A percentile compares a stretch with the other conserved stretches of the same genome.
These are phyloP conservation scores for Mucor mucedo DNA, from an alignment of 371 early-diverging fungal genomes.

Conservation along the genomic window DNA sequence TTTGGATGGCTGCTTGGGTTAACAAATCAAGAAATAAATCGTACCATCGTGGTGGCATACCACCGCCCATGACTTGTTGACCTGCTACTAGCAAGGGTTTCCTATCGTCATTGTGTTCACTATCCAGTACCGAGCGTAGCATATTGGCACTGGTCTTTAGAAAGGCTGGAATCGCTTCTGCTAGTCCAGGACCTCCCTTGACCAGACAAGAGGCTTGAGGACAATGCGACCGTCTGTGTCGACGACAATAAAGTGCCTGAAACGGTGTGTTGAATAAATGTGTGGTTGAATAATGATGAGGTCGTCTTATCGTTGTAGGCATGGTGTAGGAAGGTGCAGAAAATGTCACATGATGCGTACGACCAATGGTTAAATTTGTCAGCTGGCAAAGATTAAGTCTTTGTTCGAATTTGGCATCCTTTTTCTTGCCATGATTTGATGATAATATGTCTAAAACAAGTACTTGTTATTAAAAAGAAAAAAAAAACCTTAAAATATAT, in stretches of 20 bases:
- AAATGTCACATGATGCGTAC: constrained; percentile 51
- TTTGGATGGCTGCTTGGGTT: constrained; percentile 66
- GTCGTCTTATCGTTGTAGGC: constrained; percentile 17
- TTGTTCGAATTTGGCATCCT: constrained; percentile 60
- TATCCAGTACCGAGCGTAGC: constrained; percentile 45
- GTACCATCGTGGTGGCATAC: constrained; percentile 65
- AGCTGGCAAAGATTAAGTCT: constrained; percentile 67
- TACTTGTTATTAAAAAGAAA: neutral
- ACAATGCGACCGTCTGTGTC: constrained; percentile 43
- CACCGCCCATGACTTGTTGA: constrained; percentile 61
- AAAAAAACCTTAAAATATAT: neutral
- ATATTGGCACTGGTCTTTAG: constrained; percentile 61
- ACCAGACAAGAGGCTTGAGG: constrained; percentile 32
- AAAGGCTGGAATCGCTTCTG: constrained; percentile 64
- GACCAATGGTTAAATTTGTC: constrained; percentile 65
- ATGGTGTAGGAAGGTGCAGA: constrained; percentile 45
- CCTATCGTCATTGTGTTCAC: constrained; percentile 24
- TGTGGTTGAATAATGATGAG: constrained; percentile 19
- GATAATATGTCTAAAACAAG: constrained; percentile 10
- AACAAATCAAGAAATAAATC: constrained; percentile 61
- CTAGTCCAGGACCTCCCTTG: constrained; percentile 43
- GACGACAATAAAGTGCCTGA: constrained; percentile 42
- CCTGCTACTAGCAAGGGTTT: constrained; percentile 50
- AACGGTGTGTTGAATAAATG: constrained; percentile 31
- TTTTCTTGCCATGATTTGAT: constrained; percentile 51